Evolutionary conservation across 768 basidiomycete species (phyloP), one percentile per base, ranked within the genome.

Genomic region (Leccinum variicolor): DNA sequence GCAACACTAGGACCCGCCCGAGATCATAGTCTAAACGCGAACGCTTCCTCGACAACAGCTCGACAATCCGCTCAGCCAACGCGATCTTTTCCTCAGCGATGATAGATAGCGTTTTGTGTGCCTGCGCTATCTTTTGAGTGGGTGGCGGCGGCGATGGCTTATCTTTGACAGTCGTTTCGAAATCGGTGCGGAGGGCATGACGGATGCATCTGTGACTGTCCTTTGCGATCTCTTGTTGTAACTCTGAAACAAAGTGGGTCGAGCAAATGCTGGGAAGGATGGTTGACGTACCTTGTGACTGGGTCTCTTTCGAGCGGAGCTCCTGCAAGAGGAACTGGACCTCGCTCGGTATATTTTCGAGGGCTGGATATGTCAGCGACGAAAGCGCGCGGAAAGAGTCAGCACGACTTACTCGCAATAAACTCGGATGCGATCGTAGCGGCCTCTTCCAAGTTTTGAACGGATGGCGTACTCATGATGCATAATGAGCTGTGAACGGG

Each of bases 331-430:
- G 70, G 59, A 75, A 76, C 25, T 78, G 76, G 9, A 82, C 72
- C 64, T 81, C 80, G 31, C 73, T 75, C 1, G 80, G 80, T 57
- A 81, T 68, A 60, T 81, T 81, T 56, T 81, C 80, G 19, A 81
- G 74, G 52, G 78, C 80, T 81, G 61, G 17, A 28, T 19, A 29
- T 13, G 13, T 25, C 51, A 41, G 43, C 17, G 23, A 28, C 10
- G 31, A 39, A 29, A 17, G n/a, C 10, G 47, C 26, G 36, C 6
- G n/a, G 3, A 33, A 41, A 3, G 10, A 34, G 2, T 7, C 6
- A 15, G n/a, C 11, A 41, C 3, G 4, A 67, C 81, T 66, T 47
- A 81, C 80, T 80, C 9, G 74, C 71, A 14, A 81, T 76, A 61
- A 76, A 81, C 59, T 81, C 80, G 21, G 79, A 74, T 23, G 81